Evolutionary conservation across 768 basidiomycete genomes (phyloP), one percentile per base, ranked within the genome.

Genomic region (Lyophyllum semitale): DNA sequence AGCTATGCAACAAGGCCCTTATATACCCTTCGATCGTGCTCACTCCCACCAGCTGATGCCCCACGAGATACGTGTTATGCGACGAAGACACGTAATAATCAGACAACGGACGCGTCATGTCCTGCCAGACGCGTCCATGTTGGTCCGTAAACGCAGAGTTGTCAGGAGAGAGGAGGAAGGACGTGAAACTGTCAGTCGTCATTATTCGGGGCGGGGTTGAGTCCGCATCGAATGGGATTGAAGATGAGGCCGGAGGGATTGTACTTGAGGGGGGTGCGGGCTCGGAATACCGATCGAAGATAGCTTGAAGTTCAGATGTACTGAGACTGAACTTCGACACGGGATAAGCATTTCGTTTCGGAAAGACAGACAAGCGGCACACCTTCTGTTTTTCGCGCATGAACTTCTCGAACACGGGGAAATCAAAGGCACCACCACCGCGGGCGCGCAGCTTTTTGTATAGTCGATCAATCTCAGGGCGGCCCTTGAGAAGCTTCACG

Each of bases 11-110:
- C 43, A 98, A 73, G 0, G 95, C 95, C 1, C 96, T 80, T 53
- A 98, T 93, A 67, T 98, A 98, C 0, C 96, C 85, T 65, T 97
- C 95, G n/a, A 93, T 85, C 0, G 95, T 95, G 59, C 91, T 93
- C 30, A 86, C 84, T 5, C 96, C 96, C 33, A 95, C 81, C 5
- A 93, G 80, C 65, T 95, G 93, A 64, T 91, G 82, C 0, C 93
- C 93, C 12, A 92, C 84, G 9, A 95, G 84, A 64, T 83, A 95
- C 1, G 93, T 95, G 65, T 99, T 98, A 68, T 99, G 93, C 8
- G 91, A 93, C 11, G 91, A 89, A 4, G 91, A 93, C 63, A 95
- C 83, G 66, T 79, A 93, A 43, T 98, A 98, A 53, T 98, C 92
- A 1, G 85, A 80, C 9, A 99, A 73, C 1, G 96, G 94, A 1